Percentiles rank a stretch among this genome's conserved stretches.
Conservation (phyloP, 192 early-diverging fungal species). For the Allomyces macrogynus region DNA sequence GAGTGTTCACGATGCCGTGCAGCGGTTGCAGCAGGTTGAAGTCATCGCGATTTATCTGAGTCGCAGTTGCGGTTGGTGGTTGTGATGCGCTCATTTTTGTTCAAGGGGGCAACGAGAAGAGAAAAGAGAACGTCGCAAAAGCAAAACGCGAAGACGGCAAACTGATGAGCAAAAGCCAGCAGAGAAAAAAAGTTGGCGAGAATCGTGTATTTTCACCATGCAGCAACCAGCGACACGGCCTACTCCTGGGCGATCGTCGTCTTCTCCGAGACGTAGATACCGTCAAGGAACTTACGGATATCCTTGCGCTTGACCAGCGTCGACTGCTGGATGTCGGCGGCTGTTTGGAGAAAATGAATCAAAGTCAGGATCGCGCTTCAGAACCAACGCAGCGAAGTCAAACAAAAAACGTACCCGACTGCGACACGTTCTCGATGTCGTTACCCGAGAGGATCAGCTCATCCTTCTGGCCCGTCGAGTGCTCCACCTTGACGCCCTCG, state of each 20-base stretch:
- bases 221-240: background rate
- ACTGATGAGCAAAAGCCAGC: too few relatives aligned
- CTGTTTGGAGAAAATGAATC: constrained; percentile 12
- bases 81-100: too few relatives aligned
- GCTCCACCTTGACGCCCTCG: constrained; percentile 56
- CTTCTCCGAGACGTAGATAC: constrained; percentile 90
- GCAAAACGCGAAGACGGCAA: too few relatives aligned
- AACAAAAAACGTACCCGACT: constrained; percentile 40
- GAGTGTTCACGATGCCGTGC: too few relatives aligned
- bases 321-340: constrained; percentile 90
- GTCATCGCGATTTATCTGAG: too few relatives aligned
- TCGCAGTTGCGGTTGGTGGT: too few relatives aligned
- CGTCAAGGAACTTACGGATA: constrained; percentile 99
- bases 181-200: background rate
- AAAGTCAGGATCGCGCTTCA: background rate
- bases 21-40: too few relatives aligned
- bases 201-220: background rate
- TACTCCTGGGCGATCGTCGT: constrained; percentile 40
- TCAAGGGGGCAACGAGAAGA: too few relatives aligned
- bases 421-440: constrained; percentile 83
- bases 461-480: constrained; percentile 76
- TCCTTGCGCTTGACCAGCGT: constrained; percentile 93
- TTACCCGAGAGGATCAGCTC: constrained; percentile 84
- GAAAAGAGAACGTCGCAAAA: too few relatives aligned
- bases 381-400: background rate